A percentile compares a stretch with the other conserved stretches of the same genome.
Evolutionary conservation across 169 alveolate genomes (phyloP).

Genomic region (Plasmodium berghei): DNA sequence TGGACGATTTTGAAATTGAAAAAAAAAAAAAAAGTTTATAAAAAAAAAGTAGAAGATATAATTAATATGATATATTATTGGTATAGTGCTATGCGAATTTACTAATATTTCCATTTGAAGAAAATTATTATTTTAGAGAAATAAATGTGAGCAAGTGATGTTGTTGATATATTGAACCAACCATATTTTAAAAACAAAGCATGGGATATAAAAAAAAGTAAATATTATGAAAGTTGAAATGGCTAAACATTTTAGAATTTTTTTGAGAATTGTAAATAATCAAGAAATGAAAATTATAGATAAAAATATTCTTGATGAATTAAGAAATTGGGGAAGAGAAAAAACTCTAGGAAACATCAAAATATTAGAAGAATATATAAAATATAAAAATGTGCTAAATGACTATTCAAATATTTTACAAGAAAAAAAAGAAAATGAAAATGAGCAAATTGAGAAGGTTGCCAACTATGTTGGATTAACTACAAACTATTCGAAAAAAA

Average conservation of each 20-base stretch:
- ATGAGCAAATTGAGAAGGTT: slow-evolving; percentile 33
- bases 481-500: slow-evolving; percentile 1
- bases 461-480: slow-evolving; percentile 69
- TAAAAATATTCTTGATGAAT: slow-evolving; percentile 6
- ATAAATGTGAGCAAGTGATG: too few species aligned
- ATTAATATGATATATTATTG: too few species aligned
- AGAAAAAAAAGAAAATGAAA: slow-evolving; percentile 7
- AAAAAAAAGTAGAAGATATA: too few species aligned
- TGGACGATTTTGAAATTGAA: too few species aligned
- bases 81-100: too few species aligned
- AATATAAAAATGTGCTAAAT: slow-evolving; percentile 31
- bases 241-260: slow-evolving; percentile 6
- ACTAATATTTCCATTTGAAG: too few species aligned
- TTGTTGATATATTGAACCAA: too few species aligned
- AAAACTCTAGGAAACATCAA: slow-evolving; percentile 7
- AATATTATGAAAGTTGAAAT: background rate
- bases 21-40: too few species aligned
- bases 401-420: slow-evolving; percentile 22
- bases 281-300: slow-evolving; percentile 27
- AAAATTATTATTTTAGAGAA: too few species aligned
- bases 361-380: slow-evolving; percentile 36
- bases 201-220: background rate
- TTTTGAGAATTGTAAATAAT: slow-evolving; percentile 40
- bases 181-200: too few species aligned
- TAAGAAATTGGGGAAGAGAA: slow-evolving; percentile 58